Evolutionary conservation across 1,139 yeast species (phyloP), one percentile per base, ranked within the genome.

Genomic region (Hansenula sp.): DNA sequence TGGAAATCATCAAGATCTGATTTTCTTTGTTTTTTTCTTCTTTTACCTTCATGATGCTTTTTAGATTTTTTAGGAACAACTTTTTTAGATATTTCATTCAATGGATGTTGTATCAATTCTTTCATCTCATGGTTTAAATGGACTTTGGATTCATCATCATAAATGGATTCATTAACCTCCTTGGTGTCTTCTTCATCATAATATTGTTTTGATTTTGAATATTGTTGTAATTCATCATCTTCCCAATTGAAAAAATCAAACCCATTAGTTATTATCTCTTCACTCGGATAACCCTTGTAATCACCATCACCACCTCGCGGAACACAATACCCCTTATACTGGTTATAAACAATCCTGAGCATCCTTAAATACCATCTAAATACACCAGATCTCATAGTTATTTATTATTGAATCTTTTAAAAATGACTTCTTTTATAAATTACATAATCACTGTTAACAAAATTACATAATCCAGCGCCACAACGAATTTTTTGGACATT

Each of bases 201-300:
- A 36, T 7, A 13, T 8, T 24, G 31, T 25, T 13, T 25, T 25
- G 14, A 22, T 12, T 18, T 33, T 33, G 35, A 33, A 25, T 33
- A 33, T 18, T 25, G 21, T 19, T 33, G 35, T 18, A 33, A n/a
- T 11, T 34, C 46, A 24, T 35, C 39, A 14, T 20, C 34, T 14
- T 36, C 40, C 66, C 65, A 62, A 20, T 48, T 39, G 22, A 63
- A 47, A 26, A 43, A 52, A 40, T 64, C 66, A 39, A 63, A 64
- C 17, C 68, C 68, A 43, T 60, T 53, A 0, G 66, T 59, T 7
- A 6, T 10, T 11, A 22, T 12, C 10, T 16, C n/a, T n/a, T n/a
- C n/a, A n/a, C n/a, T n/a, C n/a, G n/a, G n/a, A 33, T 47, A 53
- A 2, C 57, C 57, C 18, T 53, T 53, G 41, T 43, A n/a, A 24